Conservation (phyloP, 2,329 filamentous ascomycete species). For the Monilinia vaccinii-corymbosi region DNA sequence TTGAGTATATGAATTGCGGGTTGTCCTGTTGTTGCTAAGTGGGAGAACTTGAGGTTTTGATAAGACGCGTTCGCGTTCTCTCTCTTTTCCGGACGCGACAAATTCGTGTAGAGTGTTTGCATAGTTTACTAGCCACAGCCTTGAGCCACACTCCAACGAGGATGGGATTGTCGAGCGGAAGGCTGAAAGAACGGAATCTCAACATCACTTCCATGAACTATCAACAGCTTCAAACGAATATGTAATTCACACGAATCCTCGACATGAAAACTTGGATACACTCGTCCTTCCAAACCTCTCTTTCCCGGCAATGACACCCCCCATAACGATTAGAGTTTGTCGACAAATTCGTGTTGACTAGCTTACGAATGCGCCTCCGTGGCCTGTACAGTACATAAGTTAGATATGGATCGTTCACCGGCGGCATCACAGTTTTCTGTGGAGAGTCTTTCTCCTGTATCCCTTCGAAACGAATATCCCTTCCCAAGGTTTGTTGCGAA, state of each 20-base stretch:
- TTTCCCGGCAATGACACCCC: conserved; percentile 27
- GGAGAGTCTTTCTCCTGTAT: conserved; percentile 38
- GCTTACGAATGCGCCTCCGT: conserved; percentile 18
- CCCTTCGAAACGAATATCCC: conserved; percentile 39
- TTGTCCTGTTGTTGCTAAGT: conserved; percentile 2
- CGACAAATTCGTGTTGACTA: conserved; percentile 16
- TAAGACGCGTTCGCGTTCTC: conserved; percentile 9
- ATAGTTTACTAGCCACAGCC: neutral
- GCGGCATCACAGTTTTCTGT: conserved; percentile 36
- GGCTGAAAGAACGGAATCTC: conserved; percentile 11
- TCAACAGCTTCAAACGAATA: neutral
- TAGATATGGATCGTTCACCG: conserved; percentile 33
- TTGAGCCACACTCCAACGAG: conserved; percentile 1
- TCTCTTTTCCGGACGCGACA: conserved; percentile 10
- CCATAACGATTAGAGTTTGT: conserved; percentile 22
- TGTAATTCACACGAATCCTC: neutral
- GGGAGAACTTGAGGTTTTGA: conserved; percentile 3
- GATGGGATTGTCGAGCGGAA: neutral
- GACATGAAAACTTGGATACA: neutral
- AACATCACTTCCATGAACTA: neutral
- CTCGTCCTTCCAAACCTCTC: neutral
- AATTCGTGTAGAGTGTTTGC: conserved; percentile 14
- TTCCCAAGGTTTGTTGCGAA: conserved; percentile 40
- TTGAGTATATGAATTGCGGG: neutral
- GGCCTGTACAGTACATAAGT: conserved; percentile 12